Evolutionary conservation across 371 early-diverging fungal species (phyloP).

Genomic region (Fennellomyces sp.): DNA sequence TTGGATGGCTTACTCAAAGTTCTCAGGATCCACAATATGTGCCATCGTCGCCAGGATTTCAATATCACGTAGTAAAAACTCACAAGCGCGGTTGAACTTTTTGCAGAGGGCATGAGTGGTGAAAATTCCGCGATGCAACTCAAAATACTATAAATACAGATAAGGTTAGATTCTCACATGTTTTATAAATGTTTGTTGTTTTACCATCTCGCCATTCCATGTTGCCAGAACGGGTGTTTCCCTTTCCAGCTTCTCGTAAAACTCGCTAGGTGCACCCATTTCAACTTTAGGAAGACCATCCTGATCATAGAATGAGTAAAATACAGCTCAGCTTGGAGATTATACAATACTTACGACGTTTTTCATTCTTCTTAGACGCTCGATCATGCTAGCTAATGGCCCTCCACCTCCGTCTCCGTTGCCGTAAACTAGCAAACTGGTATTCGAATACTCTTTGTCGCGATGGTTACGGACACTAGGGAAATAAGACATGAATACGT

Average conservation of each 20-base stretch:
- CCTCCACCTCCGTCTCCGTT: constrained; percentile 98
- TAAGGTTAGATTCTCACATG: background rate
- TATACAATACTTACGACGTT: constrained; percentile 55
- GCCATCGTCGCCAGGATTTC: constrained; percentile 73
- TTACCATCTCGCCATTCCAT: constrained; percentile 94
- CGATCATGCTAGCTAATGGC: constrained; percentile 84
- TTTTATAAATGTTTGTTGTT: background rate
- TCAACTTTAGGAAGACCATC: constrained; percentile 80
- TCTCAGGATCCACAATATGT: constrained; percentile 20
- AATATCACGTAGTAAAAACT: constrained; percentile 82
- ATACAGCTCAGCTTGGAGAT: too few relatives aligned
- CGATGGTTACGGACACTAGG: constrained; percentile 40
- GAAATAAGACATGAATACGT: background rate
- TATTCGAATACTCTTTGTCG: constrained; percentile 57
- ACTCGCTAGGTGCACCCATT: constrained; percentile 76
- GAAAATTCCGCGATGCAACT: constrained; percentile 96
- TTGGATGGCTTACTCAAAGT: background rate
- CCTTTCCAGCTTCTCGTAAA: constrained; percentile 78
- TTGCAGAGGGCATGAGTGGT: constrained; percentile 91
- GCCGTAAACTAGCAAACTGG: constrained; percentile 87
- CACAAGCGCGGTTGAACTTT: constrained; percentile 82
- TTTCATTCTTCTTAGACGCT: constrained; percentile 77
- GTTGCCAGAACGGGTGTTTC: constrained; percentile 70
- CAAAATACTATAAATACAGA: constrained; percentile 57
- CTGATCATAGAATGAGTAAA: constrained; percentile 36